Conservation (phyloP, 2,329 filamentous ascomycete genomes). For the Leptographium lundbergii region DNA sequence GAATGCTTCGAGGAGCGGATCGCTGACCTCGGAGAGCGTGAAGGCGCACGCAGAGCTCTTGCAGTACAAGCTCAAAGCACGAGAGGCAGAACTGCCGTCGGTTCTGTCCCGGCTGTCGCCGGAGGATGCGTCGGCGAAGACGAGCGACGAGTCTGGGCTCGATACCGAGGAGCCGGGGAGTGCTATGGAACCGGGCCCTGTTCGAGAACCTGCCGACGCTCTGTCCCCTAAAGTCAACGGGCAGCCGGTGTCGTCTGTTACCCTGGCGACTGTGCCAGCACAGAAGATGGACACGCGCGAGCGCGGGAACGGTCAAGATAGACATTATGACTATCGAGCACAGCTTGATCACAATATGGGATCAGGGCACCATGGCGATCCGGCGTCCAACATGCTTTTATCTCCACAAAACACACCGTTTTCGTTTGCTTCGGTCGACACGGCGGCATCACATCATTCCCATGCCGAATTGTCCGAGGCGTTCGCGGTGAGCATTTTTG, state of each 20-base stretch:
- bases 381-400: slow-evolving; percentile 37
- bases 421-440: slow-evolving; percentile 48
- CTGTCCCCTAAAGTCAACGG: neutral
- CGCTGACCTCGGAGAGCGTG: slow-evolving; percentile 45
- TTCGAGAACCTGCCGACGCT: no score
- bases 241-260: no score
- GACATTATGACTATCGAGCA: slow-evolving; percentile 10
- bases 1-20: slow-evolving; percentile 35
- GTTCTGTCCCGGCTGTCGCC: neutral
- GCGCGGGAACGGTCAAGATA: slow-evolving; percentile 18
- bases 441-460: slow-evolving; percentile 36
- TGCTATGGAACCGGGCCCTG: neutral
- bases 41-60: slow-evolving; percentile 30
- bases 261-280: neutral
- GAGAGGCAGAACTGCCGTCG: neutral
- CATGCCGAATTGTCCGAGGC: slow-evolving; percentile 50
- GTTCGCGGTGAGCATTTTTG: slow-evolving; percentile 46
- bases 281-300: slow-evolving; percentile 10
- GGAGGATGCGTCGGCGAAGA: neutral
- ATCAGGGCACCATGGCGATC: slow-evolving; percentile 40
- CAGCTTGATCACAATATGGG: slow-evolving; percentile 20
- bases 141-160: slow-evolving; percentile 10
- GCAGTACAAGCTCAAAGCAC: neutral
- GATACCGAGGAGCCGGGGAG: neutral
- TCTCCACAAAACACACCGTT: slow-evolving; percentile 49